Base-by-base conservation (phyloP, 352 stramenopile species). In the Halophytophthora polymorphica region DNA sequence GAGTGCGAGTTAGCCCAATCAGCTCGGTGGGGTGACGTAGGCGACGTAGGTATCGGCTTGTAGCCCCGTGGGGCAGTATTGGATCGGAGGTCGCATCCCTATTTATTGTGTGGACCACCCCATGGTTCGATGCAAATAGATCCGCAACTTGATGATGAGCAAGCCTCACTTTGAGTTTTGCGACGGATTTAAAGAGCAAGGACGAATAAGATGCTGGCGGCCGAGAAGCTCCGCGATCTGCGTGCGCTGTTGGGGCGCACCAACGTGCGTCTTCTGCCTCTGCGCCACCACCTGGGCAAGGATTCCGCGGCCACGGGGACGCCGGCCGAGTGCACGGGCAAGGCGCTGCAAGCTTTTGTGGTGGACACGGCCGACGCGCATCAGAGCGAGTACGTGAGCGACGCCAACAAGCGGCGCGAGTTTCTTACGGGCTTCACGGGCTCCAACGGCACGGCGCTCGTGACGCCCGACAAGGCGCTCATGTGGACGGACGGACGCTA, bases 401-500 rank as follows among this genome's bases (percentile, higher is more conserved):
- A 92, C 28, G 87, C 86, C 33, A 98, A 99, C 77, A 97, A 97
- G 76, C 83, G 97, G 17, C 83, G 97, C 43, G 86, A 84, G 62
- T 99, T 97, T 66, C 66, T 99, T 39, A 97, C 88, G 13, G 90
- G 88, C 34, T 99, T 99, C 74, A 96, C 96, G 45, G 97, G 97
- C 13, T 98, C 88, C 39, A 98, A 95, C 17, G 97, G 97, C 19
- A 99, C 96, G 4, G 85, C 82, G 6, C 50, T 96, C 0, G 77
- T 97, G 53, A 97, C 88, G 5, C 48, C 52, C 3, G 73, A 86
- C 19, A 78, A 96, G 56, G 94, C 93, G 25, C 67, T 98, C 43
- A 77, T 99, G 40, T 99, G 97, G 97, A 99, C 97, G 6, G 97
- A 99, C 59, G 97, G 96, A 0, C 80, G 97, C 37, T 99, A 99